Evolutionary conservation across 2,329 filamentous ascomycete species (phyloP).

Genomic region (Sarocladium kiliense): DNA sequence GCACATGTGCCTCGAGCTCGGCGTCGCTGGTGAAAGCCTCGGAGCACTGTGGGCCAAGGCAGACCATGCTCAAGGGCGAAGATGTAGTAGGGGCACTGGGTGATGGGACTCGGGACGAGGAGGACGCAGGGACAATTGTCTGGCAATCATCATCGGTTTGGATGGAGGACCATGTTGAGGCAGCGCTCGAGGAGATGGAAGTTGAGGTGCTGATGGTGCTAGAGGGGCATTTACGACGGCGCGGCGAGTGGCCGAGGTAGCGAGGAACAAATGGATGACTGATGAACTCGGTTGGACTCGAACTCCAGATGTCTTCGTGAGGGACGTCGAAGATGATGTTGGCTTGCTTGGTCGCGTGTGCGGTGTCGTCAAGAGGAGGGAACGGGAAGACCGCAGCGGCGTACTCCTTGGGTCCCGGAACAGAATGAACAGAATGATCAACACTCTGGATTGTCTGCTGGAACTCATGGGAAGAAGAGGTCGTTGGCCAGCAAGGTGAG

Average conservation of each 20-base stretch:
- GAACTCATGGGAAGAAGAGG: neutral
- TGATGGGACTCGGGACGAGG: neutral
- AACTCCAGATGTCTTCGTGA: neutral
- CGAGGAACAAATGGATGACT: neutral
- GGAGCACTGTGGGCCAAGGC: slow-evolving; percentile 4
- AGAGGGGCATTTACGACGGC: neutral
- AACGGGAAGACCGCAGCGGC: neutral
- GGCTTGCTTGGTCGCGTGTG: neutral
- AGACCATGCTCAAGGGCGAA: neutral
- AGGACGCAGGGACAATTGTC: neutral
- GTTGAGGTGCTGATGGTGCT: neutral
- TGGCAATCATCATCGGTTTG: slow-evolving; percentile 3
- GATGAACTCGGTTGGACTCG: neutral
- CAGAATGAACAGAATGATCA: neutral
- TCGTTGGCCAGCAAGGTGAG: neutral
- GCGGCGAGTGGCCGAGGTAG: neutral
- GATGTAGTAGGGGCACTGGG: neutral
- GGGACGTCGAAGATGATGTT: neutral
- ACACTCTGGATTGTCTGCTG: neutral
- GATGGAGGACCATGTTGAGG: slow-evolving; percentile 1
- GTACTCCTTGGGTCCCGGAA: neutral
- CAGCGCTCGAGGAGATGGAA: neutral
- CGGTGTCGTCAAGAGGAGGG: neutral
- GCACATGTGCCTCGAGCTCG: slow-evolving; percentile 20
- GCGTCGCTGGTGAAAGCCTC: slow-evolving; percentile 16